Conservation (phyloP, 2,329 filamentous ascomycete species). For the Penicillium freii region DNA sequence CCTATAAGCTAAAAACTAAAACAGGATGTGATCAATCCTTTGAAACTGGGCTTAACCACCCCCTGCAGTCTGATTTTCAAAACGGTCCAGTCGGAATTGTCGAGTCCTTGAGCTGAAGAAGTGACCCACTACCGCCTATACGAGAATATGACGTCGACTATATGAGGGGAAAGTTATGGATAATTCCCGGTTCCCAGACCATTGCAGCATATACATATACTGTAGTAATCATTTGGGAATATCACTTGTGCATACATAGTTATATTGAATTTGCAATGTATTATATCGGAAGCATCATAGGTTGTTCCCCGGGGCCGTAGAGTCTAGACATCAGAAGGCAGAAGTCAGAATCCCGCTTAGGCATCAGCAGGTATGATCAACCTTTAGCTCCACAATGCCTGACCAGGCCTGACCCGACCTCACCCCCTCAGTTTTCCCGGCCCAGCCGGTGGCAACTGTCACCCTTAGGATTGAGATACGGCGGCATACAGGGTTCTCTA, state of each 20-base stretch:
- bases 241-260: too few relatives aligned
- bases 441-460: constrained; percentile 17
- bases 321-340: constrained; percentile 1
- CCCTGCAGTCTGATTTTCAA: constrained; percentile 3
- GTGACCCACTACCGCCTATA: constrained; percentile 16
- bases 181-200: background rate
- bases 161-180: constrained; percentile 7
- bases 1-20: background rate
- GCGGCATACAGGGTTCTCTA: constrained; percentile 18
- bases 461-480: constrained; percentile 17
- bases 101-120: constrained; percentile 11
- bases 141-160: constrained; percentile 29
- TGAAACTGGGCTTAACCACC: constrained; percentile 1
- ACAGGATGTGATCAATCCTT: background rate
- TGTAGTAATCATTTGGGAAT: too few relatives aligned
- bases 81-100: constrained; percentile 23
- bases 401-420: background rate
- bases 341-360: background rate
- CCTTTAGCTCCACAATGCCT: constrained; percentile 5
- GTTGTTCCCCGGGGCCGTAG: background rate
- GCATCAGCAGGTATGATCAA: constrained; percentile 10
- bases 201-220: background rate
- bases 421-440: constrained; percentile 16
- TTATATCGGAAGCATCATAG: background rate
- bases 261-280: background rate